A percentile compares a stretch with the other conserved stretches of the same genome.
Conservation (phyloP, 257 asterid species). For the Primulina tabacum region DNA sequence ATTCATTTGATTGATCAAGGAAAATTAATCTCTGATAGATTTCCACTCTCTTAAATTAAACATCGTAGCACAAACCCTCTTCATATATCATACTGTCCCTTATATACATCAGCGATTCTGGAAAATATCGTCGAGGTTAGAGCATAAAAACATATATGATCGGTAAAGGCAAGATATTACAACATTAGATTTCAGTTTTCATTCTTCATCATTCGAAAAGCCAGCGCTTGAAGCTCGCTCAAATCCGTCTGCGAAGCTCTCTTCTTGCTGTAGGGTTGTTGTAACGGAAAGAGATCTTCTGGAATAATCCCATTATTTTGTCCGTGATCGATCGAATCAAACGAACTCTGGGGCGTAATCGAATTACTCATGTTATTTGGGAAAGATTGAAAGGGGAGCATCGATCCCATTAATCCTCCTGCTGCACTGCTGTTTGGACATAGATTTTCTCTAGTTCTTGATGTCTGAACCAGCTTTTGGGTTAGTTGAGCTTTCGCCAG, state of each 20-base stretch:
- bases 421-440: slow-evolving; percentile 29
- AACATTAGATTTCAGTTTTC: slow-evolving; percentile 24
- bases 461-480: slow-evolving; percentile 46
- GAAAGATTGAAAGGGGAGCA: slow-evolving; percentile 15
- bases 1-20: background rate
- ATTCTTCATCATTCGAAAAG: slow-evolving; percentile 75
- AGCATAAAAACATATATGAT: background rate
- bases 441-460: slow-evolving; percentile 38
- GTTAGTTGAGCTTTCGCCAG: slow-evolving; percentile 64
- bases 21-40: background rate
- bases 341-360: slow-evolving; percentile 64
- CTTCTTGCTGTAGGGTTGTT: slow-evolving; percentile 37
- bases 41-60: too few relatives aligned
- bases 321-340: slow-evolving; percentile 47
- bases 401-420: slow-evolving; percentile 29
- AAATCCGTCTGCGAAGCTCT: slow-evolving; percentile 64
- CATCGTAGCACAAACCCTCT: background rate
- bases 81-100: slow-evolving; percentile 4
- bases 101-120: background rate
- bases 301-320: slow-evolving; percentile 19
- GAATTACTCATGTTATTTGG: slow-evolving; percentile 37
- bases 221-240: slow-evolving; percentile 83
- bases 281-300: slow-evolving; percentile 30
- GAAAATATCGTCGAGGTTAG: background rate
- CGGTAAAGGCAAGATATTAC: too few relatives aligned